These are phyloP conservation scores for Pythium chondricola DNA, from an alignment of 352 stramenopile species.

Conservation along the genomic window DNA sequence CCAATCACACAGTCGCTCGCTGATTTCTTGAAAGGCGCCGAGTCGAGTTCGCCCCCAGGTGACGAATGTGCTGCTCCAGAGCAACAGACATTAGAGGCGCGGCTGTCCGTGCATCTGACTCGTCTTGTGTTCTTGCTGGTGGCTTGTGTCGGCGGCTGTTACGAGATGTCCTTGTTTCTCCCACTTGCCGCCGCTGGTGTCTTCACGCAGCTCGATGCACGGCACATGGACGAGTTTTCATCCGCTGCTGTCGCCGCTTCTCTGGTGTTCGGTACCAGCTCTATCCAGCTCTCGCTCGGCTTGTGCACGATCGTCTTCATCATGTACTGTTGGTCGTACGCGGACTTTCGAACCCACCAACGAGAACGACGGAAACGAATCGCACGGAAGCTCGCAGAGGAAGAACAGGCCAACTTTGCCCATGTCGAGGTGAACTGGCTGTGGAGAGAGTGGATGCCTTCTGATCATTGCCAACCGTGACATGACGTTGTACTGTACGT, in stretches of 20 bases:
- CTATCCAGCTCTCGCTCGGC: slow-evolving; percentile 36
- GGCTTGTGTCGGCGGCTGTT: slow-evolving; percentile 24
- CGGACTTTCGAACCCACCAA: slow-evolving; percentile 34
- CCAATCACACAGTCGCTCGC: not conserved
- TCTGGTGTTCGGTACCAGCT: slow-evolving; percentile 30
- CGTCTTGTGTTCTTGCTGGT: slow-evolving; percentile 29
- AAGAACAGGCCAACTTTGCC: slow-evolving; percentile 28
- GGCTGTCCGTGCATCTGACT: slow-evolving; percentile 8
- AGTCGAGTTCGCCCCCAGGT: not conserved
- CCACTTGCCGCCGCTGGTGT: slow-evolving; percentile 41
- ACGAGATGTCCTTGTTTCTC: slow-evolving; percentile 45
- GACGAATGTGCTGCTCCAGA: not conserved
- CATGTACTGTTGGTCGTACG: slow-evolving; percentile 53
- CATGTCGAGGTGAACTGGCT: slow-evolving; percentile 30
- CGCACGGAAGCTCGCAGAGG: slow-evolving; percentile 14
- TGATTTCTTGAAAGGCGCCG: too few relatives aligned
- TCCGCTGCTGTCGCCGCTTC: slow-evolving; percentile 27
- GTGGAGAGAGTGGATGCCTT: not conserved
- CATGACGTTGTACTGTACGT: not conserved
- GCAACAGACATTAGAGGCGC: slow-evolving; percentile 4
- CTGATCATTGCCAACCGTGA: too few relatives aligned
- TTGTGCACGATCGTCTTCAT: slow-evolving; percentile 26
- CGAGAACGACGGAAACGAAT: slow-evolving; percentile 20
- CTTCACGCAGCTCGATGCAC: slow-evolving; percentile 26
- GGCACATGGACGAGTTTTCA: slow-evolving; percentile 23